Evolutionary conservation across 805 yeast species (phyloP), one percentile per base, ranked within the genome.

Genomic region (Saturnispora dispora): DNA sequence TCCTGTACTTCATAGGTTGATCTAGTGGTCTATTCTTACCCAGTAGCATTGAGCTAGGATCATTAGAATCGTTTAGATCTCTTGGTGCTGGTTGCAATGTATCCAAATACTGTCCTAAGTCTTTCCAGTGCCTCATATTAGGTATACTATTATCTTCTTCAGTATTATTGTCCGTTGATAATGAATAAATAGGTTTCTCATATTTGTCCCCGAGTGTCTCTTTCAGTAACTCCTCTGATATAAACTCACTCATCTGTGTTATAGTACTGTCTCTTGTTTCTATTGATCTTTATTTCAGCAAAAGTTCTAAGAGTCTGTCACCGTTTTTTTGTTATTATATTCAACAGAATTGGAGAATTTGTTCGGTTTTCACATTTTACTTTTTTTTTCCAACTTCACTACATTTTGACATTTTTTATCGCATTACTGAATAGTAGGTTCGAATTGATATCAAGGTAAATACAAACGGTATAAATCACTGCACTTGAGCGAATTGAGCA

Each of bases 1-100:
- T 70, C 39, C 77, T 62, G 55, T 76, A 77, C 30, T 68, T 67
- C 4, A 74, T 45, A 1, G 72, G 70, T 11, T 64, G 63, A 13
- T 60, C 60, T 22, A 77, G 60, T 3, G 78, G 78, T 46, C 64
- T 65, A 22, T 53, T 61, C 3, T 8, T 23, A 17, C 43, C 39
- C 7, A 43, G 15, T 6, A n/a, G 17, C 18, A 30, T 28, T 22
- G 55, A 55, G 18, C 53, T 57, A 39, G 22, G 25, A 17, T 37
- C 41, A 4, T 45, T 40, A 8, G 48, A 46, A 15, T 35, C 47
- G 20, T 47, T 28, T 3, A 51, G 48, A 17, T 53, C 39, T 17
- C 42, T 47, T 9, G 61, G 55, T 4, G 55, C 45, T 33, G 55
- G 56, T 44, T 64, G 60, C 18, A 67, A 48, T 17, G 65, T 59